Evolutionary conservation across 2,329 filamentous ascomycete species (phyloP).

Genomic region (Penicillium occitanis): DNA sequence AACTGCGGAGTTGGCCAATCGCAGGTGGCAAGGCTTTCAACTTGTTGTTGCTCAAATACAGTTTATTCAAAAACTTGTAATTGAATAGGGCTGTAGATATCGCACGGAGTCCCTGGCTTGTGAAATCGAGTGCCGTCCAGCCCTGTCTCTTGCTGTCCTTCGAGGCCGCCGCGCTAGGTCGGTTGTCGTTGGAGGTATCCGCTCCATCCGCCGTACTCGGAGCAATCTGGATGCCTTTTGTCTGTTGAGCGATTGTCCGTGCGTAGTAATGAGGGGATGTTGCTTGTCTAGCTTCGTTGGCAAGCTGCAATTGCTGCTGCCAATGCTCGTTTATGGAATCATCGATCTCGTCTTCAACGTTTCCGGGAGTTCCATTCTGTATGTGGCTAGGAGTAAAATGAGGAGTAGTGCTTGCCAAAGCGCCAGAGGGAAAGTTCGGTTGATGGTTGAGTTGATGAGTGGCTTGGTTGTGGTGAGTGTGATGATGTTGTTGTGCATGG

Average conservation of each 20-base stretch:
- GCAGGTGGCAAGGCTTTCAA: constrained; percentile 74
- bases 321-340: constrained; percentile 71
- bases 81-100: constrained; percentile 76
- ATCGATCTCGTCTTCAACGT: constrained; percentile 56
- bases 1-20: constrained; percentile 77
- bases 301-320: constrained; percentile 80
- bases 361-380: constrained; percentile 59
- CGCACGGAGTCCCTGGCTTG: constrained; percentile 88
- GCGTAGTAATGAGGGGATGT: constrained; percentile 70
- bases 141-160: constrained; percentile 64
- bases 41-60: constrained; percentile 93
- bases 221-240: constrained; percentile 47
- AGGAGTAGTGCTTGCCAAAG: constrained; percentile 50
- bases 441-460: constrained; percentile 49
- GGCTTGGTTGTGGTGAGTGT: constrained; percentile 44
- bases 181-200: constrained; percentile 54
- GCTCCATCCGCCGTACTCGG: constrained; percentile 52
- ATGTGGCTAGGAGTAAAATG: constrained; percentile 61
- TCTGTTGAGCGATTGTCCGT: constrained; percentile 48
- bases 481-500: constrained; percentile 46
- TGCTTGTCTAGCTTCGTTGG: constrained; percentile 70
- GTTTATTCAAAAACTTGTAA: constrained; percentile 85
- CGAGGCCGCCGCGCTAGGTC: constrained; percentile 65
- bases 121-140: constrained; percentile 92
- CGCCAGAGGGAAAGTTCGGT: constrained; percentile 51